These are phyloP conservation scores for Pseudoperonospora humuli DNA, from an alignment of 352 stramenopile species.

Conservation along the genomic window DNA sequence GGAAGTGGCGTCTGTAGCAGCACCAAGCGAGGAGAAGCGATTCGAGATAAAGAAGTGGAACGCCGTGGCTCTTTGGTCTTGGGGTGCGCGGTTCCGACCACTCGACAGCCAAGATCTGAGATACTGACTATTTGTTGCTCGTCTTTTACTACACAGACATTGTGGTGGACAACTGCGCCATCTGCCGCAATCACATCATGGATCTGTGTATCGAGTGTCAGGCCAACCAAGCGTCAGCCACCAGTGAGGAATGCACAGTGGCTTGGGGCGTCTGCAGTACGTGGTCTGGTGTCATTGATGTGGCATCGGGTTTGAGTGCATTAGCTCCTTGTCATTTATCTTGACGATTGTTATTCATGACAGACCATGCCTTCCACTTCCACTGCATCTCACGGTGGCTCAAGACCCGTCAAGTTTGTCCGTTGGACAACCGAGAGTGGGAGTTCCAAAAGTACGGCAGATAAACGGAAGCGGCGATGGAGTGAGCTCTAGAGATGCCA, in stretches of 20 bases:
- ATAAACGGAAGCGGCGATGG: slow-evolving; percentile 44
- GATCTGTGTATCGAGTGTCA: slow-evolving; percentile 99
- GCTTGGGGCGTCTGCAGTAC: slow-evolving; percentile 83
- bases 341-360: slow-evolving; percentile 23
- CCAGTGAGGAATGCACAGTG: slow-evolving; percentile 83
- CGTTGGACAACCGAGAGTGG: slow-evolving; percentile 99
- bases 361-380: slow-evolving; percentile 99
- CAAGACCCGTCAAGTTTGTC: slow-evolving; percentile 98
- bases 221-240: slow-evolving; percentile 84
- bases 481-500: slow-evolving; percentile 4
- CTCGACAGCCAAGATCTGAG: slow-evolving; percentile 8
- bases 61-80: slow-evolving; percentile 98
- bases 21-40: slow-evolving; percentile 62
- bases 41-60: slow-evolving; percentile 99
- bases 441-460: slow-evolving; percentile 97
- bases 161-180: slow-evolving; percentile 90
- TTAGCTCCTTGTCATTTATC: slow-evolving; percentile 4
- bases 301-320: background rate
- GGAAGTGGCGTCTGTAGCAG: slow-evolving; percentile 9
- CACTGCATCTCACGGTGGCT: slow-evolving; percentile 99
- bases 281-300: slow-evolving; percentile 14
- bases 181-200: slow-evolving; percentile 99
- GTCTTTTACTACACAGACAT: slow-evolving; percentile 46
- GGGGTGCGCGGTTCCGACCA: slow-evolving; percentile 52
- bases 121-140: slow-evolving; percentile 4